These are phyloP conservation scores for Gomphus bonarii DNA, from an alignment of 1,284 basidiomycete species.

Conservation along the genomic window DNA sequence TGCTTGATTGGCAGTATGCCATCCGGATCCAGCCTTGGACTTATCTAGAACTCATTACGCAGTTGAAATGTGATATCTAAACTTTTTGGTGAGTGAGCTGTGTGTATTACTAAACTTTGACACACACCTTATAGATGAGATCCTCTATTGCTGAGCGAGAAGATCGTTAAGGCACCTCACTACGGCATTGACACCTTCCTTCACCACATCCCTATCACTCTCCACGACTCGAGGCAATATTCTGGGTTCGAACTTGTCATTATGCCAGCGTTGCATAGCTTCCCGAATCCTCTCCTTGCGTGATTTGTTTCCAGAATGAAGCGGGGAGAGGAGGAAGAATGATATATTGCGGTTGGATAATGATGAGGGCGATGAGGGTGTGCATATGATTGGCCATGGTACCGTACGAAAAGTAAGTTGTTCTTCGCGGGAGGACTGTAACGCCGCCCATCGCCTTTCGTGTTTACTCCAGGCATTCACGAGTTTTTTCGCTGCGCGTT, in stretches of 20 bases:
- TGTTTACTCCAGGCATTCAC: slow-evolving; percentile 3
- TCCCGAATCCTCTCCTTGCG: slow-evolving; percentile 53
- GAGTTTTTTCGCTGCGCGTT: neutral
- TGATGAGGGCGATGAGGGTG: slow-evolving; percentile 34
- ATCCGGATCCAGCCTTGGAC: neutral
- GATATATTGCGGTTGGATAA: slow-evolving; percentile 41
- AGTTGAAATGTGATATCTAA: neutral
- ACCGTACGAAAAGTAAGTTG: slow-evolving; percentile 39
- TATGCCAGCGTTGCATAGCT: slow-evolving; percentile 67
- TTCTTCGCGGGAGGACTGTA: slow-evolving; percentile 1
- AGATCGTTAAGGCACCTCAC: slow-evolving; percentile 61
- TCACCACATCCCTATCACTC: slow-evolving; percentile 44
- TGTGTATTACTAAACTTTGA: neutral
- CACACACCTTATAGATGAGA: neutral
- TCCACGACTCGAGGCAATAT: slow-evolving; percentile 39
- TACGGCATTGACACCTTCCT: slow-evolving; percentile 59
- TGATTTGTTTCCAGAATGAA: slow-evolving; percentile 45
- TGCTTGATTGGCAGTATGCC: neutral
- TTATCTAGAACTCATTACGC: neutral
- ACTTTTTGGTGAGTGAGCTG: neutral
- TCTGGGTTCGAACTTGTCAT: slow-evolving; percentile 46
- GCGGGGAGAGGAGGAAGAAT: slow-evolving; percentile 48
- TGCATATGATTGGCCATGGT: slow-evolving; percentile 54
- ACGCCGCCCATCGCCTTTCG: slow-evolving; percentile 3
- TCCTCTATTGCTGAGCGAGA: slow-evolving; percentile 20